Base-by-base conservation (phyloP, 768 basidiomycete genomes). In the Dentipellis fragilis region DNA sequence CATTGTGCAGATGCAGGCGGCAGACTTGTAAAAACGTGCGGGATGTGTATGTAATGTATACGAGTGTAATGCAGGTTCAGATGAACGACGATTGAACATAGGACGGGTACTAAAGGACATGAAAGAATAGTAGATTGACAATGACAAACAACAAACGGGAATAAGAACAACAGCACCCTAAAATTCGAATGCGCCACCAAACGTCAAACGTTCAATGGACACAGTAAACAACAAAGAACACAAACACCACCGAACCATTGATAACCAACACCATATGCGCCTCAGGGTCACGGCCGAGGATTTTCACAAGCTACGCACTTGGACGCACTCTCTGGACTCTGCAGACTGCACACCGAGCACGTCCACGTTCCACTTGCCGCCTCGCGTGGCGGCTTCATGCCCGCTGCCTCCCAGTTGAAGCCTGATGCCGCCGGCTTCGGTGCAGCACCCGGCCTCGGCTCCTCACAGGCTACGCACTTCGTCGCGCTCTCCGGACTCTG, bases 321-420 rank as follows among this genome's bases (percentile, higher is more conserved):
- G 23, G 58, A 62, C 52, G 58, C 66, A 12, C 51, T 40, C 10
- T 51, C 23, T 4, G 68, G 64, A 42, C 66, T 68, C 52, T 57
- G 40, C 23, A 69, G 57, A 62, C 63, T 61, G 54, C 78, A 79
- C 7, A 64, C 46, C 6, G 61, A 60, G 59, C 77, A 79, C n/a
- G 58, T 66, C 77, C 76, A 78, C 56, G 58, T 59, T 22, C 64
- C 53, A 23, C 55, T 58, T 5, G 60, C 38, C 10, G 40, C 40
- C 37, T 67, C 61, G 40, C 66, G 53, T n/a, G 69, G 63, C 22
- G 62, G 62, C 51, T 62, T 60, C 36, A 72, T 29, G 4, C 74
- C 73, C 39, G 73, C 72, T 19, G 69, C 68, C 23, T 65, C 64
- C 71, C 72, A 76, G 55, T 76, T 64, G 45, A 76, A 76, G 21